Conservation (phyloP, 2,329 filamentous ascomycete genomes). For the Alternaria solani region DNA sequence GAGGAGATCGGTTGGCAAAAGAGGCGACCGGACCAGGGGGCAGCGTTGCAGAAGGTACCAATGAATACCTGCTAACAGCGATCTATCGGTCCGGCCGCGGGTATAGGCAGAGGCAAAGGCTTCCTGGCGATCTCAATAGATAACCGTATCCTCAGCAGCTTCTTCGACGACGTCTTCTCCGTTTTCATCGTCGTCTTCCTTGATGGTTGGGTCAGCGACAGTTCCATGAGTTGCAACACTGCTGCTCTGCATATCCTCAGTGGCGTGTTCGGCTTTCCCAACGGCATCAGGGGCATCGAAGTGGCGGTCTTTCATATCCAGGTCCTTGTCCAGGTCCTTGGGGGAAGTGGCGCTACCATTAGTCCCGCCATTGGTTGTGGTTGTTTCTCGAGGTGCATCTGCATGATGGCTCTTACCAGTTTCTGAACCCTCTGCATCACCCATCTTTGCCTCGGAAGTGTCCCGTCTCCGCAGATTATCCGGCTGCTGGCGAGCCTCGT, state of each 20-base stretch:
- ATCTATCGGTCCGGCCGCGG: constrained; percentile 2
- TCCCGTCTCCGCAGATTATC: constrained; percentile 32
- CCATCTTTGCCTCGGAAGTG: constrained; percentile 20
- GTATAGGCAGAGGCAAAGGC: background rate
- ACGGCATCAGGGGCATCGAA: constrained; percentile 26
- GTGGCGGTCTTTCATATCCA: constrained; percentile 38
- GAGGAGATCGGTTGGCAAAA: background rate
- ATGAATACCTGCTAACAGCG: background rate
- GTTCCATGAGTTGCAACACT: constrained; percentile 37
- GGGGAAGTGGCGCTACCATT: constrained; percentile 32
- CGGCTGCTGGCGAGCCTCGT: constrained; percentile 57
- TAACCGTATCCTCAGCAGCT: constrained; percentile 88
- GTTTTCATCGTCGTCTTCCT: constrained; percentile 68
- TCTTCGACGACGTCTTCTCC: constrained; percentile 79
- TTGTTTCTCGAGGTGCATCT: constrained; percentile 27
- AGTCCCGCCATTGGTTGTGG: constrained; percentile 35
- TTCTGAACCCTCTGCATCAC: constrained; percentile 26
- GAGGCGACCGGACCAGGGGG: background rate
- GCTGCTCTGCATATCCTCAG: constrained; percentile 30
- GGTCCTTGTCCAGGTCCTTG: constrained; percentile 37
- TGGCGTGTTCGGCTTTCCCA: constrained; percentile 23
- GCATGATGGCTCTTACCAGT: constrained; percentile 37
- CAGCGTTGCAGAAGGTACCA: background rate
- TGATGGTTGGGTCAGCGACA: constrained; percentile 47
- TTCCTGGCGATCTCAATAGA: constrained; percentile 68